Evolutionary conservation across 371 early-diverging fungal genomes (phyloP).

Genomic region (Zopfochytrium polystomum): DNA sequence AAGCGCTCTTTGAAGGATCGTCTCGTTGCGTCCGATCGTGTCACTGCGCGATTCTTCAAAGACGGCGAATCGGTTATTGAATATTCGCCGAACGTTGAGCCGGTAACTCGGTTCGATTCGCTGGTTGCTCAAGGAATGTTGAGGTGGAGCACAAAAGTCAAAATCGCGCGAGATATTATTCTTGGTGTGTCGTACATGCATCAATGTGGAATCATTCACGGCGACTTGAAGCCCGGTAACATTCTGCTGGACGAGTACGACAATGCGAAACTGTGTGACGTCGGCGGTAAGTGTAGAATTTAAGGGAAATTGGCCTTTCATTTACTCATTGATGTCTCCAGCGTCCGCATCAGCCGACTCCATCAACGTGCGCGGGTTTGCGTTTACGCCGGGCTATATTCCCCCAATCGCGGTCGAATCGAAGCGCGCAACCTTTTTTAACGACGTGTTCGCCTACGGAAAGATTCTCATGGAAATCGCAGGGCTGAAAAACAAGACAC

Average conservation of each 20-base stretch:
- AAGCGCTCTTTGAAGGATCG: conserved; percentile 1
- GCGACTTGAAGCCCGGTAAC: conserved; percentile 11
- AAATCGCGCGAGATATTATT: conserved; percentile 4
- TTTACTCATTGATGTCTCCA: not conserved
- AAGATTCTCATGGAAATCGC: conserved; percentile 1
- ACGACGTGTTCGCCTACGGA: conserved; percentile 1
- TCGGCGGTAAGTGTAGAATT: conserved; percentile 1
- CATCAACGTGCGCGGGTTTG: not conserved
- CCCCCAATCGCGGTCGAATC: not conserved
- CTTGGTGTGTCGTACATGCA: not conserved
- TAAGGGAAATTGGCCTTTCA: not conserved
- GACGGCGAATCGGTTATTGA: too few relatives aligned
- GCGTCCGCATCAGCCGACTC: conserved; percentile 2
- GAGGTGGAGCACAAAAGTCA: not conserved
- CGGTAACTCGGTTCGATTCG: not conserved
- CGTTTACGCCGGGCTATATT: not conserved
- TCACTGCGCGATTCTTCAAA: not conserved
- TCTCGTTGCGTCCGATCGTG: not conserved
- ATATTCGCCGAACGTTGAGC: too few relatives aligned
- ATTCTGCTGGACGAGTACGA: not conserved
- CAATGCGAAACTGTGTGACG: conserved; percentile 5
- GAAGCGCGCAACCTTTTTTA: not conserved
- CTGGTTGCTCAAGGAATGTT: not conserved
- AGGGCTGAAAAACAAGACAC: not conserved
- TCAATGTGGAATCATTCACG: conserved; percentile 1